phyloP scores from a whole-genome alignment of 768 basidiomycete genomes.

The Lactarius trivialis region DNA sequence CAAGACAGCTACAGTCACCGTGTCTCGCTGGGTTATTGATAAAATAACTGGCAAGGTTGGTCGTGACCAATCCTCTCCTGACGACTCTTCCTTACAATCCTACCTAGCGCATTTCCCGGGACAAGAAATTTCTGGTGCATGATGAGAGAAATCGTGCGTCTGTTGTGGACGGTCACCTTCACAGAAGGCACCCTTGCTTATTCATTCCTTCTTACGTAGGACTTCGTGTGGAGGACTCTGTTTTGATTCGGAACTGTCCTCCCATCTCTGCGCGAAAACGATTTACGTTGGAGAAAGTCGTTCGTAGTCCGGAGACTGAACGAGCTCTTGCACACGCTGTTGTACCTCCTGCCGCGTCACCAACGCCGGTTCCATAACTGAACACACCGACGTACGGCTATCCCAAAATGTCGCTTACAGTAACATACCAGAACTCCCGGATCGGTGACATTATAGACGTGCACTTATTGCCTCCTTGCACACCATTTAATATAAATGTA shows the following conservation, averaged over 20 bases:
- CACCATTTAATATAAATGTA: neutral
- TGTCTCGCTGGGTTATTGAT: constrained; percentile 68
- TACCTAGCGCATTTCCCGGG: constrained; percentile 59
- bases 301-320: constrained; percentile 63
- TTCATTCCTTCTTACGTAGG: constrained; percentile 32
- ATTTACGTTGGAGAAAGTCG: constrained; percentile 60
- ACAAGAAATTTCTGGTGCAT: constrained; percentile 73
- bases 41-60: constrained; percentile 70
- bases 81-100: constrained; percentile 11
- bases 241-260: constrained; percentile 75
- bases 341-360: neutral
- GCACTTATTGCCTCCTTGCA: neutral
- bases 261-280: constrained; percentile 75
- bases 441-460: neutral
- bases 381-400: neutral
- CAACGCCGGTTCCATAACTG: neutral
- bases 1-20: constrained; percentile 80
- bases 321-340: constrained; percentile 13
- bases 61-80: neutral
- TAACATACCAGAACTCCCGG: neutral
- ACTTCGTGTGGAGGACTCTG: constrained; percentile 61
- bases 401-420: neutral
- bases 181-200: constrained; percentile 9
- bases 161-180: neutral
- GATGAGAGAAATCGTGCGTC: constrained; percentile 64